phyloP scores from a whole-genome alignment of 2,329 filamentous ascomycete species.

The Claviceps paspali region DNA sequence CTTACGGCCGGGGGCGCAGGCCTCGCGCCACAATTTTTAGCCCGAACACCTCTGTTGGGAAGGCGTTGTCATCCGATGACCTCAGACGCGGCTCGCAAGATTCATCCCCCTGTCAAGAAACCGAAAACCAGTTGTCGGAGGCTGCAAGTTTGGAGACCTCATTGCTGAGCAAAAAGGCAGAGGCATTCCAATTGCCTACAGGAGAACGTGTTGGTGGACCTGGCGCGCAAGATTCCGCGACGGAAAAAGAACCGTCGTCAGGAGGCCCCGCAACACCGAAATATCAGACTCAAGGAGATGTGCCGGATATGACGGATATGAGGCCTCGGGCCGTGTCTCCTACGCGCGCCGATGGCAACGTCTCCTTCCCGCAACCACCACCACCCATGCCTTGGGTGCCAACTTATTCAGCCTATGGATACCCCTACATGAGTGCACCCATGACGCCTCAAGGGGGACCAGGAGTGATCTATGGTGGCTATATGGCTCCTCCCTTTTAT shows the following conservation, averaged over 20 bases:
- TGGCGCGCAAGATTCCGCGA: neutral
- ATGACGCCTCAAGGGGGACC: slow-evolving; percentile 10
- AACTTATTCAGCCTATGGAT: slow-evolving; percentile 7
- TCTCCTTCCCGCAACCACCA: neutral
- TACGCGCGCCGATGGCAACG: neutral
- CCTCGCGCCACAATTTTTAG: slow-evolving; percentile 7
- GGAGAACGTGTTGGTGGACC: neutral
- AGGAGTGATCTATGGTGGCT: slow-evolving; percentile 10
- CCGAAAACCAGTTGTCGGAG: neutral
- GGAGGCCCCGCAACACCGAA: neutral
- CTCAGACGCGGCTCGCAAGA: neutral
- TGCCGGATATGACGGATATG: neutral
- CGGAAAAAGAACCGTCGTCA: neutral
- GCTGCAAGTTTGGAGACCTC: neutral
- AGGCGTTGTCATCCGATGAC: slow-evolving; percentile 1
- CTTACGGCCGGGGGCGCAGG: slow-evolving; percentile 1
- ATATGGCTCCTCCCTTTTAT: slow-evolving; percentile 9
- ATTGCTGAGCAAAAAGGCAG: slow-evolving; percentile 5
- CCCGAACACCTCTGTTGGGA: slow-evolving; percentile 1
- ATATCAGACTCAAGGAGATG: neutral
- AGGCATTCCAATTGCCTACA: slow-evolving; percentile 5
- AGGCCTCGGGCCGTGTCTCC: neutral
- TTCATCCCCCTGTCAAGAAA: neutral
- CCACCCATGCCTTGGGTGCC: slow-evolving; percentile 9
- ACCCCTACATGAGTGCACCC: slow-evolving; percentile 8